Evolutionary conservation across 2,329 filamentous ascomycete genomes (phyloP), one percentile per base, ranked within the genome.

Genomic region (Diaporthe citriasiana): DNA sequence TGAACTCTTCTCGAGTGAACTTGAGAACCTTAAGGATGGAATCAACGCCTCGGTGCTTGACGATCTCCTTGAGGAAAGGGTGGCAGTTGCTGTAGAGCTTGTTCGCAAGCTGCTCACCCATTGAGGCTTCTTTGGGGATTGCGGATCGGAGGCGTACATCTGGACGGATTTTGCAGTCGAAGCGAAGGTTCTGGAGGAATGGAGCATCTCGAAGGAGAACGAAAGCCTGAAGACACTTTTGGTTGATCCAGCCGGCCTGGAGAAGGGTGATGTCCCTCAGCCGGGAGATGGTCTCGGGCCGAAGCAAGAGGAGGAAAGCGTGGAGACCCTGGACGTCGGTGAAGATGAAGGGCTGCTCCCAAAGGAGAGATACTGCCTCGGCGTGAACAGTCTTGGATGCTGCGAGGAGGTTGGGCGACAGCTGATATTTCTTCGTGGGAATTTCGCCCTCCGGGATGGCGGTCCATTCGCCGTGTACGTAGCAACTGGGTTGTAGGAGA

Each of bases 281-380:
- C 8, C 25, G n/a, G 19, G 53, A 15, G n/a, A 70, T 59, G 22
- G 68, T 59, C 10, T 35, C 33, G 4, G 68, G 53, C 7, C 53
- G 35, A 1, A 70, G 35, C 53, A 47, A 25, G 40, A 59, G 22
- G 3, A 70, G 42, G 19, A 70, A 59, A 8, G 4, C 10, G 27
- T 57, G 53, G 1, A 70, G 30, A 3, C 25, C 13, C 4, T 22
- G 4, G 2, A 59, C 22, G 19, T 50, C 19, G 13, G 5, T 13
- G 53, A 70, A 70, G 1, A 70, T 57, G 53, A 70, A 70, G 33
- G 68, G 68, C 40, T 70, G 68, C 27, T 15, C 50, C 68, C 68
- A 70, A 17, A 70, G 40, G 17, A 59, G 13, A 8, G 30, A 50
- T 0, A 27, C 40, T 2, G 68, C 40, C 56, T 70, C 68, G 1